Percentiles rank a stretch among this genome's conserved stretches.
These are phyloP conservation scores for Ogataea angusta DNA, from an alignment of 805 yeast genomes.

Conservation along the genomic window DNA sequence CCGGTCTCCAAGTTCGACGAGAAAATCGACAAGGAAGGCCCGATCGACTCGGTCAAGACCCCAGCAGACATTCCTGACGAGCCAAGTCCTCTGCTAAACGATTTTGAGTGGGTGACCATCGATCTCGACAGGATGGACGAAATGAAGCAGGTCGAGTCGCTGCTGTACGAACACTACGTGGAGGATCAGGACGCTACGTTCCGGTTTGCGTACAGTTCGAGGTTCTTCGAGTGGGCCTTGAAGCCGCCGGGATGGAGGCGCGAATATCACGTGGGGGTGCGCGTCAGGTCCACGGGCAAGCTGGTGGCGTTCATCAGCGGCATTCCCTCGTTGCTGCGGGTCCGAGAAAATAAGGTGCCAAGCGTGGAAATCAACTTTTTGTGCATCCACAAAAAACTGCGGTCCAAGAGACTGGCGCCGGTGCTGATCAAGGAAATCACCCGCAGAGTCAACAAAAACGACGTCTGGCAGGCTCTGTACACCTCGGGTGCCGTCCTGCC, in stretches of 20 bases:
- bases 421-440: constrained; percentile 92
- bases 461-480: constrained; percentile 94
- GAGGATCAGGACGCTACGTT: constrained; percentile 92
- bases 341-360: constrained; percentile 47
- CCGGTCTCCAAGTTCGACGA: constrained; percentile 85
- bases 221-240: constrained; percentile 88
- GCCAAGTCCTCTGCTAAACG: constrained; percentile 70
- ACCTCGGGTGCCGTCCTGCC: constrained; percentile 93
- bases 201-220: constrained; percentile 82
- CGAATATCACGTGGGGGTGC: constrained; percentile 92
- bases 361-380: constrained; percentile 90
- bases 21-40: constrained; percentile 66
- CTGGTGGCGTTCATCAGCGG: constrained; percentile 92
- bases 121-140: constrained; percentile 56
- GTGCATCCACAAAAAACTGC: constrained; percentile 88
- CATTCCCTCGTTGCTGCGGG: constrained; percentile 67
- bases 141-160: constrained; percentile 71
- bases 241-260: constrained; percentile 88
- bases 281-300: constrained; percentile 72
- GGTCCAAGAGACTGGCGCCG: constrained; percentile 94
- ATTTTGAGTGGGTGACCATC: constrained; percentile 86
- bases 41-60: constrained; percentile 66
- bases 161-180: constrained; percentile 86
- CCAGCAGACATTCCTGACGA: constrained; percentile 67
- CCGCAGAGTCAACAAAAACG: constrained; percentile 76